Base-by-base conservation (phyloP, 202 grass and related monocot genomes). In the Digitaria exilis region DNA sequence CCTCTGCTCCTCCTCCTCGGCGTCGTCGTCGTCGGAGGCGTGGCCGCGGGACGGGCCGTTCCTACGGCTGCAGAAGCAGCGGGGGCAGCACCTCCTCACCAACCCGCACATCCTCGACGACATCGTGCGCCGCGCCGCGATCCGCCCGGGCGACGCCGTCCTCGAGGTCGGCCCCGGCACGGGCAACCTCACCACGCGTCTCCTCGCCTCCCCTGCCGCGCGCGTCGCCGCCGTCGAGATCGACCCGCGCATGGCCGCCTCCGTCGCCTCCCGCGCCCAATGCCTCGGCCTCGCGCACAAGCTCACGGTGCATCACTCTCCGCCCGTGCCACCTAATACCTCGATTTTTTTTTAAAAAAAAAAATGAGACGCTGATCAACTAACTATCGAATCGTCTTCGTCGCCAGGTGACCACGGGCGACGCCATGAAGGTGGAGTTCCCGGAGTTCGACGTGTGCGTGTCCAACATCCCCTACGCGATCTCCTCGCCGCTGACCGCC, bases 151-250 rank as follows among this genome's bases (percentile, higher is more conserved):
- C 15, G 86, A 91, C 79, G 76, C 80, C 70, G 89, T 91, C 62
- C 89, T 94, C 43, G 92, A 94, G 79, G 87, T 94, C 44, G 86
- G 92, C 32, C 89, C 84, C 35, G 86, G 92, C 60, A 94, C 84
- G 12, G 92, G 86, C 9, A 94, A 87, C 73, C 79, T 94, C 72
- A 94, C 89, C 45, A 77, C 72, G 43, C 77, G 92, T 43, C 82
- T 94, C 55, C 89, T 91, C 13, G 77, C 81, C 6, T 80, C 76
- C 69, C 31, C 65, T 25, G 79, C 77, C 3, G 48, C 86, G 14
- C 49, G 58, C 19, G 32, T 34, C 4, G 32, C 32, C 4, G 77
- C 21, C 32, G 32, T 34, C 2, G 71, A 34, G 32, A 34, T 34
- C 32, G 32, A 34, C 32, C 32, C 32, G 32, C 32, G 32, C 32